Evolutionary conservation across 2,329 filamentous ascomycete genomes (phyloP), one percentile per base, ranked within the genome.

Genomic region (Drechslerella dactyloides): DNA sequence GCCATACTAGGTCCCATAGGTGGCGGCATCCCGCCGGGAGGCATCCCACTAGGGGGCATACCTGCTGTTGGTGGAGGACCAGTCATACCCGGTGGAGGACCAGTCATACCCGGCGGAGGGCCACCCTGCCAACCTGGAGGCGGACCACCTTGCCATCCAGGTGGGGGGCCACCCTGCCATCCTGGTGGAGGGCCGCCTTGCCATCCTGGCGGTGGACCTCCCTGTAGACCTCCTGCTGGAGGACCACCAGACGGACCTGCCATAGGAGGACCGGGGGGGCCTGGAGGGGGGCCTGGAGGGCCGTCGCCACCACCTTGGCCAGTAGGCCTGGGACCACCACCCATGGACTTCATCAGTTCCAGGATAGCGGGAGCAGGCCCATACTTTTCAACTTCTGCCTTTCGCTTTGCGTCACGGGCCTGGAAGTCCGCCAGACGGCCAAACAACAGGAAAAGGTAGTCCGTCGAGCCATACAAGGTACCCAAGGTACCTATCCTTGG

Each of bases 381-480:
- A 50, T 70, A 80, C 75, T 85, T 85, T 65, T 88, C 84, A 6
- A 85, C 85, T 76, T 85, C 88, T 54, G 90, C 81, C 79, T 99
- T 99, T 60, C 94, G 85, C 48, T 85, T 83, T 15, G 92, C 82
- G 78, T 97, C 94, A 74, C 86, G 87, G 0, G 88, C 86, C 1
- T 89, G 85, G 78, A 96, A 97, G 75, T 90, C 87, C 60, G 89
- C 86, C 13, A 96, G 82, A 1, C 94, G 87, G 7, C 87, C 92
- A 23, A 97, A 84, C 0, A 97, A 81, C 2, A 97, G 84, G 50
- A 96, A 85, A 2, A 97, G 81, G 78, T 97, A 91, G 78, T 99
- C 94, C 75, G 90, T 91, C 0, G 91, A 91, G 42, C 92, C 94
- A 77, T 93, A 96, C 23, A 93, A 85, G 8, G 91, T 89, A 77